Base-by-base conservation (phyloP, 768 basidiomycete species). In the Calocybe cyanea region DNA sequence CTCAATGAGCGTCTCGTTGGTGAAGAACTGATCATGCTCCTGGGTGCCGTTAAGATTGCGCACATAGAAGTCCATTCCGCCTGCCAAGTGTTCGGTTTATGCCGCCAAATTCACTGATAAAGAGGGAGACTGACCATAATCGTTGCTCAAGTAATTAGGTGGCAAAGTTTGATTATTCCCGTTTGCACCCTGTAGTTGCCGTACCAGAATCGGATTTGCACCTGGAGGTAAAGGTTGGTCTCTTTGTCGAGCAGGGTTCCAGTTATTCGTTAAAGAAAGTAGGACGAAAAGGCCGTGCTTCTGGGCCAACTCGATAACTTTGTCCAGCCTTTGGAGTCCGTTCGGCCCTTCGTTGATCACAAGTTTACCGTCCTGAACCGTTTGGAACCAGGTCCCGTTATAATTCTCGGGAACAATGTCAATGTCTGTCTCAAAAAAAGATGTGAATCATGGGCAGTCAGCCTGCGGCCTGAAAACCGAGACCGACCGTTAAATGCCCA, bases 401-500 rank as follows among this genome's bases (percentile, higher is more conserved):
- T n/a, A n/a, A 28, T 28, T 28, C 42, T 63, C 54, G 7, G 80
- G 80, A 51, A 79, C 65, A n/a, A 65, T 60, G 2, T 64, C 62
- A 33, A 83, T 80, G 51, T 81, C 78, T 79, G 33, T 11, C 24
- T 9, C 21, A 19, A 34, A 33, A 30, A 7, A 2, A 41, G 9
- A 25, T 38, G 23, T 11, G 1, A 23, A 18, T 21, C 18, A 39
- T 24, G 17, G 10, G 11, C 7, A 39, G 34, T 5, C 34, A 35
- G 34, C 2, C 36, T 36, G 33, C 3, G 19, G n/a, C 3, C 10
- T n/a, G 34, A 13, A 24, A 20, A 15, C 43, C 21, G 24, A 13
- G 42, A 42, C 46, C 30, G 32, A 76, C 83, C 85, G 62, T 86
- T 85, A 61, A 86, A 87, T 14, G 75, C 85, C 85, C 85, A 87